phyloP scores from a whole-genome alignment of 768 basidiomycete genomes.

The Naganishia vaughanmartiniae region DNA sequence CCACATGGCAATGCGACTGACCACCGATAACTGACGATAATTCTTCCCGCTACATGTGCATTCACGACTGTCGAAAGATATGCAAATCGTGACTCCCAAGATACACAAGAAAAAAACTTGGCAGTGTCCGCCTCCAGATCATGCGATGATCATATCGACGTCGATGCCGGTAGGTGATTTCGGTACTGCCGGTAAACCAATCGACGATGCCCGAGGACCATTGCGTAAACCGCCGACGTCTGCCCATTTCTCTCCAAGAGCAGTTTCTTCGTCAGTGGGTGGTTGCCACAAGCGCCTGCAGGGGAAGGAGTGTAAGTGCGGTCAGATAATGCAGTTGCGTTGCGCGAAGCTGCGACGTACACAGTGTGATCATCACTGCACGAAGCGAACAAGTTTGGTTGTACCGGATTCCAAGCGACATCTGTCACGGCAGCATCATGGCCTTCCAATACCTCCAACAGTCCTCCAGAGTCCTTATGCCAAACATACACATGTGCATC shows the following conservation, averaged over 20 bases:
- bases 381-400: constrained; percentile 88
- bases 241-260: neutral
- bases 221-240: neutral
- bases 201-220: constrained; percentile 1
- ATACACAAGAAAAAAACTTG: neutral
- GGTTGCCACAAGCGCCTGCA: constrained; percentile 49
- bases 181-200: neutral
- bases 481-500: constrained; percentile 93
- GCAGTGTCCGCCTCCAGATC: neutral
- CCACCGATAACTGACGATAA: neutral
- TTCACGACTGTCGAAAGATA: no score
- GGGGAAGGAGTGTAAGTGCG: neutral
- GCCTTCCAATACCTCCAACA: constrained; percentile 83
- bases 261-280: constrained; percentile 10
- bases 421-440: constrained; percentile 89
- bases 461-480: constrained; percentile 78
- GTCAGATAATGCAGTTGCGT: neutral
- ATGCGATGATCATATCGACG: constrained; percentile 24
- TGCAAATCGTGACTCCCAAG: neutral
- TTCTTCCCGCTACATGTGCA: neutral
- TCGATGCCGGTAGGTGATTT: constrained; percentile 15
- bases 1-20: neutral
- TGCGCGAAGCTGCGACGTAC: constrained; percentile 37
- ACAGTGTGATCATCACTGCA: constrained; percentile 91
- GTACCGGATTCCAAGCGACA: constrained; percentile 91